Base-by-base conservation (phyloP, 495 filamentous ascomycete species). In the Talaromyces wortmannii region DNA sequence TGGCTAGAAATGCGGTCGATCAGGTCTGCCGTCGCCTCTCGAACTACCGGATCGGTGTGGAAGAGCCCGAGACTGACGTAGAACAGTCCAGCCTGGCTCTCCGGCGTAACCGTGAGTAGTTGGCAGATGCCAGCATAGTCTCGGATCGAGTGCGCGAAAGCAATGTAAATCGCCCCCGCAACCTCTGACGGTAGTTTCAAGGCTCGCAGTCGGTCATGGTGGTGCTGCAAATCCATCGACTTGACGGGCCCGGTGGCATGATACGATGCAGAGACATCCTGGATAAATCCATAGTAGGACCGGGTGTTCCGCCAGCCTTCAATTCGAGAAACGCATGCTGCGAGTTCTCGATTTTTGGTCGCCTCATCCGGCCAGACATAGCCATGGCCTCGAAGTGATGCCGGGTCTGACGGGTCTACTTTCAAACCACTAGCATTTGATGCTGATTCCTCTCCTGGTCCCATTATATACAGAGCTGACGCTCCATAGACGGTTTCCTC, bases 221-320 rank as follows among this genome's bases (percentile, higher is more conserved):
- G 90, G 61, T 97, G 90, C 45, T 88, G 82, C 4, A 99, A 74
- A 64, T 98, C 94, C 30, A 96, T 78, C 16, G 83, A 79, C 57
- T 92, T 89, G 50, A 97, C 83, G 3, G 91, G 90, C 29, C 87
- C 81, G 17, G 86, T 69, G n/a, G 61, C 65, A 53, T 63, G 74
- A 48, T 71, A 73, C 63, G 76, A 76, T 3, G 67, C 66, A 4
- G 80, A 82, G 5, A 83, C 78, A 59, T 87, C 94, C 73, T 95
- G 90, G 58, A 96, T 92, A 67, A 90, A 97, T 44, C 86, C 89
- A 69, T 95, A 96, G 64, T 97, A 99, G 59, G 89, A 95, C 57
- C 94, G 79, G 2, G 94, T 97, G 52, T 87, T 91, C 53, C 95
- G 80, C 94, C 94, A 99, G 42, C 91, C 94, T 66, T 97, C 95